Conservation (phyloP, 2,329 filamentous ascomycete species). For the Aspergillus jensenii region DNA sequence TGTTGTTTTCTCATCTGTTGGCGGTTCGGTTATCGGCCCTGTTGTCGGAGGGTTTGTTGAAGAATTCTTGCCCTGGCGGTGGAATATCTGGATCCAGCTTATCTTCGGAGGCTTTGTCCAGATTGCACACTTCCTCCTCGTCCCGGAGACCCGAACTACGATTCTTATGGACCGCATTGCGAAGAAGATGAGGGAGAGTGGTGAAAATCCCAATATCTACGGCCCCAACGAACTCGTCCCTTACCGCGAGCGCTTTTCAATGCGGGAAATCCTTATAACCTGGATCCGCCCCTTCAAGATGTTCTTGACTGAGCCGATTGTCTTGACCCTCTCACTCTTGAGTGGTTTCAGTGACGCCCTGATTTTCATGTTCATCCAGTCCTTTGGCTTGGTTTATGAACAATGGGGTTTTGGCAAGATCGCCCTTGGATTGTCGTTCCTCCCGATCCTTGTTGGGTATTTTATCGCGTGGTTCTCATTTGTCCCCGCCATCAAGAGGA, state of each 20-base stretch:
- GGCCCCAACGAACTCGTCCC: constrained; percentile 70
- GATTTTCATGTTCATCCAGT: constrained; percentile 68
- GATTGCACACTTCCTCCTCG: constrained; percentile 63
- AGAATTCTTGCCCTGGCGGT: constrained; percentile 66
- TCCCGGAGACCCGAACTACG: constrained; percentile 75
- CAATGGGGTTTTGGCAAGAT: constrained; percentile 59
- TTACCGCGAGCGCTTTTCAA: constrained; percentile 59
- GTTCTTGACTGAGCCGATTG: constrained; percentile 66
- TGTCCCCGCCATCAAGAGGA: constrained; percentile 55
- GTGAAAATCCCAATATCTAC: constrained; percentile 61
- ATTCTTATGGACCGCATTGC: constrained; percentile 78
- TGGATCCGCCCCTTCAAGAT: constrained; percentile 64
- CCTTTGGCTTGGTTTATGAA: constrained; percentile 58
- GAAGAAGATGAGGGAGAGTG: constrained; percentile 66
- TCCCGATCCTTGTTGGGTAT: constrained; percentile 60
- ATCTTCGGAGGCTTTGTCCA: constrained; percentile 74
- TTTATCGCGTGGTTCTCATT: constrained; percentile 59
- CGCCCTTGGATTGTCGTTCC: constrained; percentile 53
- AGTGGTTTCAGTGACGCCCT: constrained; percentile 65
- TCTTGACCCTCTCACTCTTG: constrained; percentile 59
- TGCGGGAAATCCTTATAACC: constrained; percentile 56
- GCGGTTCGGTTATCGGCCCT: constrained; percentile 72
- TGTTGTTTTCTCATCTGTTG: constrained; percentile 76
- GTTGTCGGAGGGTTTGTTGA: constrained; percentile 78
- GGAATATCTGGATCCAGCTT: constrained; percentile 82